Base-by-base conservation (phyloP, 2,329 filamentous ascomycete genomes). In the Didymella arachidicola region DNA sequence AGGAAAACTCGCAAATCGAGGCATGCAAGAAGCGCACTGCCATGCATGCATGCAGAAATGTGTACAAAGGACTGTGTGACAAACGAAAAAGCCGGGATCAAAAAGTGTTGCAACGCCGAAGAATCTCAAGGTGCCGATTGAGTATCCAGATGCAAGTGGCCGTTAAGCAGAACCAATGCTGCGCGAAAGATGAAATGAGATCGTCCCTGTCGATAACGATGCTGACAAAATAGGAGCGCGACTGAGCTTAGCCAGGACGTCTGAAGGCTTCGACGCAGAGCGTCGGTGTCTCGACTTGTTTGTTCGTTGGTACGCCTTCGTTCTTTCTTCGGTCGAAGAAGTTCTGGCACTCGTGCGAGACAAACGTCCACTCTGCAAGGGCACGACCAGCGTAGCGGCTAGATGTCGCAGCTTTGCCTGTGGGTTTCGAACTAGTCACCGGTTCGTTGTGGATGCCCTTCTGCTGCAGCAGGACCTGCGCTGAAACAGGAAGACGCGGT, bases 331-430 rank as follows among this genome's bases (percentile, higher is more conserved):
- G 83, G 58, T 94, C 90, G 30, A 92, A 86, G 75, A 94, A 95
- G 70, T 87, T 91, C 77, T 93, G 92, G 79, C 88, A 92, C 73
- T 95, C 91, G 55, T 86, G 85, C 16, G 93, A 86, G 19, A 94
- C 85, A 18, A 91, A 79, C 19, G 83, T 82, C 91, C 91, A 95
- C 75, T 95, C 91, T 0, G 90, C 90, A 43, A 95, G 81, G 0
- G 91, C 88, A 19, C 90, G 83, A 1, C 91, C 91, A 3, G 85
- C 81, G 73, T 94, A 89, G 58, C 82, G 83, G 60, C 84, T 84
- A 5, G 75, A 76, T 3, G 69, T 75, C 18, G 61, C 67, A 14
- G 78, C 76, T 25, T 71, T 62, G 6, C 79, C 79, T 6, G 57
- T 68, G 0, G 80, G 80, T 58, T 76, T 72, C 5, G 63, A 50